Base-by-base conservation (phyloP, 176 grass and related monocot species). In the Poa pratensis region DNA sequence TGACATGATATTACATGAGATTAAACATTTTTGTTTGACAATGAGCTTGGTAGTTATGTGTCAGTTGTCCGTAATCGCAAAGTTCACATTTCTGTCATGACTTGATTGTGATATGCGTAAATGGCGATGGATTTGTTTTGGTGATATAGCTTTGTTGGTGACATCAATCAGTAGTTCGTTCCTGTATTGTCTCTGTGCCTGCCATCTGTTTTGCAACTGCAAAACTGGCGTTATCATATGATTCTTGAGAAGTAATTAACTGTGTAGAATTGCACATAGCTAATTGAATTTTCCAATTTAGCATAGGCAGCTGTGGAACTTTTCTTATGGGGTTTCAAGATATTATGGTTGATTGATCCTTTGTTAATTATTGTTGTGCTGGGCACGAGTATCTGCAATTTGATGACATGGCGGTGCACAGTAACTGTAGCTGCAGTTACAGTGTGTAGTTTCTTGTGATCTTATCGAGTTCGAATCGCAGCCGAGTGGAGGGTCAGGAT, bases 131-230 rank as follows among this genome's bases (percentile, higher is more conserved):
- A 5, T 69, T 70, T 85, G 30, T 51, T n/a, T 71, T 76, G 77
- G 10, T 7, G 43, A 63, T 39, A 57, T 30, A 75, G 34, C 45
- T 77, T 75, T 75, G 16, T 15, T 88, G n/a, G 10, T 48, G 49
- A 18, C 17, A 9, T 84, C 57, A 75, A 69, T 80, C 27, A 40
- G 32, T 16, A 69, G 42, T 80, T 35, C 8, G 7, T 75, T 79
- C 64, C 9, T 61, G 6, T 51, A 84, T 88, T 79, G 64, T 20
- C 7, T 75, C 9, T 34, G 19, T 73, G 54, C 43, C 78, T 35
- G n/a, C 16, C 23, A 1, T 61, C 13, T 70, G 28, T 17, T 75
- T 57, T 22, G 37, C 50, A 23, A 69, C 65, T 26, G 27, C 16
- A 55, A 30, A 75, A 81, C 18, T 78, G 52, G 19, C 3, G 0